Evolutionary conservation across 2,329 filamentous ascomycete species (phyloP).

Genomic region (Talaromyces piceae): DNA sequence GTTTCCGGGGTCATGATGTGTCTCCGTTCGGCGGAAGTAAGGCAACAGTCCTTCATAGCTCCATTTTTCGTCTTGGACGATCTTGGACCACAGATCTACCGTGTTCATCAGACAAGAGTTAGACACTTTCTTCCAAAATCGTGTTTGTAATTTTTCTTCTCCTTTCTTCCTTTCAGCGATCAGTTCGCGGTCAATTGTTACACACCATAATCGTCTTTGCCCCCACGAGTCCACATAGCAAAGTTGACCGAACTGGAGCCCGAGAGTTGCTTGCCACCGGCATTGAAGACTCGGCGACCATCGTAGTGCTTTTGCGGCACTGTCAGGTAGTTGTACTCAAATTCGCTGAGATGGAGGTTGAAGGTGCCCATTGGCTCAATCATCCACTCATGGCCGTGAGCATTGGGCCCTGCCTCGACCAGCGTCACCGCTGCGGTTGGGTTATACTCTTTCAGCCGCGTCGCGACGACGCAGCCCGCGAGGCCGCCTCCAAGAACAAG

Average conservation of each 20-base stretch:
- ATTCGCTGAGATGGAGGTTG: background rate
- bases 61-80: conserved; percentile 1
- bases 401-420: conserved; percentile 1
- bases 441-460: background rate
- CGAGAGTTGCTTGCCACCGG: conserved; percentile 1
- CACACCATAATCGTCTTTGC: background rate
- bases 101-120: no score
- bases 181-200: no score
- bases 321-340: conserved; percentile 2
- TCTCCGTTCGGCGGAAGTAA: conserved; percentile 2
- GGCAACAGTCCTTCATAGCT: conserved; percentile 1
- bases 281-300: conserved; percentile 1
- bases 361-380: background rate
- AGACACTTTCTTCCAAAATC: no score
- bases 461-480: background rate
- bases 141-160: no score
- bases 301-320: conserved; percentile 2
- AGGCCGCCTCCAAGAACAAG: background rate
- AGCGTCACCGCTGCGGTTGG: background rate
- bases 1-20: background rate
- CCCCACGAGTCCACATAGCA: background rate
- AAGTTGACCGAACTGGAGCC: background rate
- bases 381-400: conserved; percentile 1
- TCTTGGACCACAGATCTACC: conserved; percentile 1
- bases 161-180: no score